phyloP scores from a whole-genome alignment of 129 eudicot species.

The Artemisia annua region DNA sequence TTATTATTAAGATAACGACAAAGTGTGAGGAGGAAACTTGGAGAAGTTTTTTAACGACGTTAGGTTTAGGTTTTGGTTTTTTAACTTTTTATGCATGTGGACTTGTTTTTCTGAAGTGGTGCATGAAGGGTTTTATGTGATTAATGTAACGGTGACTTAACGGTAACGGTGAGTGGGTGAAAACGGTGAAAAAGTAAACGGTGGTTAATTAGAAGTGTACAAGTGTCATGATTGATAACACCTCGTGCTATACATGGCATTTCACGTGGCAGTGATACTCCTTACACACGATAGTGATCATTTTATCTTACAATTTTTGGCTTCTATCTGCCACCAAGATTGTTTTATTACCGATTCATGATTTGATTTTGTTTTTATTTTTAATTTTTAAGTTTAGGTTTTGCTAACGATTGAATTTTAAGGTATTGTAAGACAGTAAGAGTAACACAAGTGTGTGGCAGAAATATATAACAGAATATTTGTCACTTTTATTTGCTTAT shows the following conservation, averaged over 20 bases:
- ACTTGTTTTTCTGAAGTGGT: neutral
- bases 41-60: slow-evolving; percentile 31
- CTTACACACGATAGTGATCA: slow-evolving; percentile 27
- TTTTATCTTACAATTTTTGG: slow-evolving; percentile 9
- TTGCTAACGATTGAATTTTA: too few species aligned
- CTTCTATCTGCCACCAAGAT: slow-evolving; percentile 24
- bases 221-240: slow-evolving; percentile 16
- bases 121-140: neutral
- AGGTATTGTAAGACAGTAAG: too few species aligned
- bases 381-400: too few species aligned
- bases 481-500: too few species aligned
- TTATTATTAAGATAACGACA: slow-evolving; percentile 16
- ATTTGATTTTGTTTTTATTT: too few species aligned
- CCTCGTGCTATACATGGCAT: slow-evolving; percentile 31
- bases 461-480: too few species aligned
- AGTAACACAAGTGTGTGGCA: too few species aligned
- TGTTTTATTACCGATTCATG: neutral
- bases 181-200: neutral
- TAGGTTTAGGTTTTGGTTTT: neutral
- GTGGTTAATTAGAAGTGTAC: slow-evolving; percentile 7
- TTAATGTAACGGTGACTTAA: neutral
- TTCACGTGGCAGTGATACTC: slow-evolving; percentile 33
- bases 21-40: slow-evolving; percentile 47
- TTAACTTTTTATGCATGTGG: slow-evolving; percentile 11
- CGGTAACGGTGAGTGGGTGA: neutral